Conservation (phyloP, 139 green algal species). For the Diplosphaera chodatii region DNA sequence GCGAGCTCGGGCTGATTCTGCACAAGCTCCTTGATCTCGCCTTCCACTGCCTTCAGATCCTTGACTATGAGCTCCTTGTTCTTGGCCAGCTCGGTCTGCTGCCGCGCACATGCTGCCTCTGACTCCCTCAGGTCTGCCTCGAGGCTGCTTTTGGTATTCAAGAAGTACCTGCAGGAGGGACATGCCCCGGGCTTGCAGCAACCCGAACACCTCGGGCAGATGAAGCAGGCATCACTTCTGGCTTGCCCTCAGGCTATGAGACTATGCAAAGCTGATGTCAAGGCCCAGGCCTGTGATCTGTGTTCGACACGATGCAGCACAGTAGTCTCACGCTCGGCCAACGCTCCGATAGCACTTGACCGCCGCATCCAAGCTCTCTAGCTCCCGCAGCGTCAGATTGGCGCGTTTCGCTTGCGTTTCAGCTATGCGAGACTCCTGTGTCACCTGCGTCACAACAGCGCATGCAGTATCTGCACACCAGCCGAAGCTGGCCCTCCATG, state of each 20-base stretch:
- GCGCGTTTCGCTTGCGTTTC: background rate
- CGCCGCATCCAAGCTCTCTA: slow-evolving; percentile 1
- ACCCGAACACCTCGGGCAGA: no score
- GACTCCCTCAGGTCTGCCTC: slow-evolving; percentile 4
- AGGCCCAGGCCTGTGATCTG: no score
- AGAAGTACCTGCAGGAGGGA: slow-evolving; percentile 20
- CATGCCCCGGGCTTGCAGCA: background rate
- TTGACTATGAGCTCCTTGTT: slow-evolving; percentile 1
- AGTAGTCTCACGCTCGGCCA: slow-evolving; percentile 22
- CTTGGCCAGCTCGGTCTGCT: slow-evolving; percentile 2
- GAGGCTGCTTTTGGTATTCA: slow-evolving; percentile 6
- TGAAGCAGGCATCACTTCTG: no score
- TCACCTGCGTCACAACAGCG: background rate
- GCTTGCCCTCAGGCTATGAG: no score
- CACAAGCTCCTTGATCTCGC: slow-evolving; percentile 17
- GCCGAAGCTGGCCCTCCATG: no score
- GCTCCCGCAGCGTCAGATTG: slow-evolving; percentile 12
- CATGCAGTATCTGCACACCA: background rate
- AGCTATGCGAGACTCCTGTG: background rate
- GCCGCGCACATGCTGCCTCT: background rate
- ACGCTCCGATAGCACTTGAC: slow-evolving; percentile 12
- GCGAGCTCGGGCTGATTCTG: slow-evolving; percentile 7
- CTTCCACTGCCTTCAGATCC: slow-evolving; percentile 8
- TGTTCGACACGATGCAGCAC: no score
- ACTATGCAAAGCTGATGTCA: background rate